Percentiles rank a stretch among this genome's conserved stretches.
Evolutionary conservation across 371 early-diverging fungal genomes (phyloP).

Genomic region (Mortierella sp.): DNA sequence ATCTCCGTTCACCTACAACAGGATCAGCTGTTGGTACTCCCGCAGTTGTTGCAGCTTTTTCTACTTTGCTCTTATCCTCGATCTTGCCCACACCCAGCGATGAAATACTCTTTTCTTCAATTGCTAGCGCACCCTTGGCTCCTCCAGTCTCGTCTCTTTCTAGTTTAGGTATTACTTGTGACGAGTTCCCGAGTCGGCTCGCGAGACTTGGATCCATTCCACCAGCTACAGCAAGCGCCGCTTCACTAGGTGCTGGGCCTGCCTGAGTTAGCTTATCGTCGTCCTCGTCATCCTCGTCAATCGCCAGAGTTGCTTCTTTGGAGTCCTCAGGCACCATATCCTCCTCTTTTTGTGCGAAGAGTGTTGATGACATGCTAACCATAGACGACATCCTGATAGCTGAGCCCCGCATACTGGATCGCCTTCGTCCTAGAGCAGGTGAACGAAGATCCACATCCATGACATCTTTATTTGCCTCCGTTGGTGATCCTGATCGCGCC

Average conservation of each 20-base stretch:
- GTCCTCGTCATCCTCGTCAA: slow-evolving; percentile 52
- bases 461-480: slow-evolving; percentile 26
- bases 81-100: slow-evolving; percentile 2
- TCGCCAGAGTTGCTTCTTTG: slow-evolving; percentile 23
- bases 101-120: slow-evolving; percentile 12
- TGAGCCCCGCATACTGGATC: slow-evolving; percentile 56
- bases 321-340: slow-evolving; percentile 35
- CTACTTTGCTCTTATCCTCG: not conserved
- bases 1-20: slow-evolving; percentile 28
- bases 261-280: slow-evolving; percentile 42
- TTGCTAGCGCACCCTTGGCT: not conserved
- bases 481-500: slow-evolving; percentile 27
- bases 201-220: slow-evolving; percentile 55
- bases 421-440: slow-evolving; percentile 44
- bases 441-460: slow-evolving; percentile 54
- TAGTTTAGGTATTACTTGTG: slow-evolving; percentile 24
- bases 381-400: slow-evolving; percentile 49
- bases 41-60: not conserved
- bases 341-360: slow-evolving; percentile 51
- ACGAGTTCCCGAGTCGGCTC: slow-evolving; percentile 20
- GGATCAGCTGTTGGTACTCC: slow-evolving; percentile 19
- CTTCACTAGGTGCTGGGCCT: slow-evolving; percentile 53
- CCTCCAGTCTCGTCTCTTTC: slow-evolving; percentile 9
- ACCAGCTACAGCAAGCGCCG: slow-evolving; percentile 52
- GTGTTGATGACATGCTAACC: slow-evolving; percentile 55